These are phyloP conservation scores for Fusarium hainanense DNA, from an alignment of 2,329 filamentous ascomycete genomes.

Conservation along the genomic window DNA sequence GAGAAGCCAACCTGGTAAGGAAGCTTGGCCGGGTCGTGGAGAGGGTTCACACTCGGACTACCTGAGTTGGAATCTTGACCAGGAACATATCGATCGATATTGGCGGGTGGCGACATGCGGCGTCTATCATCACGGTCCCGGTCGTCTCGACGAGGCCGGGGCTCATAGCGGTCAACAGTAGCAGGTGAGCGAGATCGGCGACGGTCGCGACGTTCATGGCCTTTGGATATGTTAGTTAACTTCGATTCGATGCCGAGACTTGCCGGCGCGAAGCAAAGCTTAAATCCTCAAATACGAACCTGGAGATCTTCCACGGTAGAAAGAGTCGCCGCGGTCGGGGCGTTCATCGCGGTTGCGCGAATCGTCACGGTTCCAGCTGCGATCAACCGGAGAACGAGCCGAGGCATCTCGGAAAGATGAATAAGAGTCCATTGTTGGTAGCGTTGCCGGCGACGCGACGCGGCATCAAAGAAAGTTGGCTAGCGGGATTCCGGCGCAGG, in stretches of 20 bases:
- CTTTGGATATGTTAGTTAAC: conserved; percentile 50
- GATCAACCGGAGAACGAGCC: conserved; percentile 65
- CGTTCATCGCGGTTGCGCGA: conserved; percentile 61
- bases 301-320: conserved; percentile 75
- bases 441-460: conserved; percentile 26
- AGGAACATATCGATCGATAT: conserved; percentile 87
- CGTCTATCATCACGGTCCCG: conserved; percentile 71
- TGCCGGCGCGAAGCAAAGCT: background rate
- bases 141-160: conserved; percentile 75
- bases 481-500: conserved; percentile 14
- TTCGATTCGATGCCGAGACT: background rate
- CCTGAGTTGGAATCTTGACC: conserved; percentile 68
- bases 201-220: conserved; percentile 68
- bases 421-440: conserved; percentile 64
- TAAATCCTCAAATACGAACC: conserved; percentile 62
- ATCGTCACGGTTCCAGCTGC: conserved; percentile 66
- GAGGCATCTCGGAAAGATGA: conserved; percentile 63
- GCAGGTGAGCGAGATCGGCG: conserved; percentile 77
- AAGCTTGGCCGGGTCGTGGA: conserved; percentile 77
- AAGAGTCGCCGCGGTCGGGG: conserved; percentile 63
- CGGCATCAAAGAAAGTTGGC: conserved; percentile 27
- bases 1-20: conserved; percentile 87
- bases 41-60: conserved; percentile 67
- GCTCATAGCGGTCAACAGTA: conserved; percentile 81
- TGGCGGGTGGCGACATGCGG: conserved; percentile 72